Conservation (phyloP, 1,139 yeast species). For the Suhomyces panamericanus region DNA sequence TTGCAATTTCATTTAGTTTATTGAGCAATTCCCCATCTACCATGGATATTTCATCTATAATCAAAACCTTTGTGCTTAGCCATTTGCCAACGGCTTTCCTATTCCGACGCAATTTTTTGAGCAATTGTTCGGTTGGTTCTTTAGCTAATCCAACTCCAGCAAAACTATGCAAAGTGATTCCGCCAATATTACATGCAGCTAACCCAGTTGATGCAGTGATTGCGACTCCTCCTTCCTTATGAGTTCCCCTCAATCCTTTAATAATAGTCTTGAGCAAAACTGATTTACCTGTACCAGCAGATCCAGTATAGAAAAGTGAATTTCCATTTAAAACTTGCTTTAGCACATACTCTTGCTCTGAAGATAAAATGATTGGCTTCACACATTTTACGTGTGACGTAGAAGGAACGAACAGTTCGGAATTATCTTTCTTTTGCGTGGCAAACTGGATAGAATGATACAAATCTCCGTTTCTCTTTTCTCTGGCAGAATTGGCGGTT, state of each 20-base stretch:
- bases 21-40: slow-evolving; percentile 74
- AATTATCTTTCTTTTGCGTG: slow-evolving; percentile 17
- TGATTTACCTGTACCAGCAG: slow-evolving; percentile 96
- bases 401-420: slow-evolving; percentile 4
- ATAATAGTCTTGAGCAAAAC: slow-evolving; percentile 72
- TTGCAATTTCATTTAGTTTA: slow-evolving; percentile 68
- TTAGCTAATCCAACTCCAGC: slow-evolving; percentile 82
- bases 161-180: slow-evolving; percentile 80
- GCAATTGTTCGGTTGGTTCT: slow-evolving; percentile 34
- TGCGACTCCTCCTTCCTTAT: slow-evolving; percentile 58
- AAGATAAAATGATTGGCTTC: slow-evolving; percentile 39
- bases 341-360: slow-evolving; percentile 44
- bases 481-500: slow-evolving; percentile 8
- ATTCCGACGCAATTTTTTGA: slow-evolving; percentile 57
- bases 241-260: slow-evolving; percentile 49
- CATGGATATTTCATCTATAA: slow-evolving; percentile 90
- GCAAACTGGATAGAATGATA: slow-evolving; percentile 25
- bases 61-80: slow-evolving; percentile 60
- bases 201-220: slow-evolving; percentile 92
- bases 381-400: slow-evolving; percentile 24
- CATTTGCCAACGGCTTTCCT: slow-evolving; percentile 60
- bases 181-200: slow-evolving; percentile 92
- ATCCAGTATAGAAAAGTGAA: slow-evolving; percentile 84
- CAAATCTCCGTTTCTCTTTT: slow-evolving; percentile 2
- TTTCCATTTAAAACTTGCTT: slow-evolving; percentile 42